Evolutionary conservation across 768 basidiomycete species (phyloP).

Genomic region (Russula earlei): DNA sequence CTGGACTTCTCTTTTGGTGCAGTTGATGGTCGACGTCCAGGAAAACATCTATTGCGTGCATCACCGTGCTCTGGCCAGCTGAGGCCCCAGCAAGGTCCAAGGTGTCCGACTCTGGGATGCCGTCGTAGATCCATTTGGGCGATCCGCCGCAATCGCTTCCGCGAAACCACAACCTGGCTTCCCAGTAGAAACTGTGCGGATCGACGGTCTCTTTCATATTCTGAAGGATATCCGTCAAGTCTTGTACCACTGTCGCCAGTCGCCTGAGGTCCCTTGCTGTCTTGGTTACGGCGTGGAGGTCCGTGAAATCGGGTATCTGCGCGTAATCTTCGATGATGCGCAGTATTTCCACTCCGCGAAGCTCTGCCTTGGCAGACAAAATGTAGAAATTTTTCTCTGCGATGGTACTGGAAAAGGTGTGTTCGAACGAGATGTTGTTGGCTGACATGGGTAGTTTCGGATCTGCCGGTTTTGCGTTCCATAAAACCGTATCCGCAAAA

Average conservation of each 20-base stretch:
- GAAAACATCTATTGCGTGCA: constrained; percentile 80
- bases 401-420: constrained; percentile 75
- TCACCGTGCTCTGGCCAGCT: constrained; percentile 88
- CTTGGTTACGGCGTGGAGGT: constrained; percentile 53
- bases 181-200: constrained; percentile 83
- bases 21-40: constrained; percentile 85
- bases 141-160: constrained; percentile 41
- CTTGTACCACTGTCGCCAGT: constrained; percentile 60
- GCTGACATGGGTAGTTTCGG: constrained; percentile 48
- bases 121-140: constrained; percentile 70
- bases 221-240: constrained; percentile 61
- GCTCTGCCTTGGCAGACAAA: constrained; percentile 74
- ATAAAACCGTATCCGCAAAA: constrained; percentile 92
- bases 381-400: constrained; percentile 84
- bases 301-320: constrained; percentile 58
- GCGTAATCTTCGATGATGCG: constrained; percentile 82
- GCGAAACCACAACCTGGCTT: constrained; percentile 87
- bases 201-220: constrained; percentile 64
- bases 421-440: constrained; percentile 65
- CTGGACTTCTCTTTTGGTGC: constrained; percentile 55
- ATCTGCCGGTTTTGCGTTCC: constrained; percentile 71
- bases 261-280: constrained; percentile 64
- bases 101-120: constrained; percentile 45
- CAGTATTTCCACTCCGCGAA: constrained; percentile 79
- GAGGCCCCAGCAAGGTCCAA: constrained; percentile 81